Evolutionary conservation across 164 flowering plant genomes (phyloP).

Genomic region (Hamamelis virginiana): DNA sequence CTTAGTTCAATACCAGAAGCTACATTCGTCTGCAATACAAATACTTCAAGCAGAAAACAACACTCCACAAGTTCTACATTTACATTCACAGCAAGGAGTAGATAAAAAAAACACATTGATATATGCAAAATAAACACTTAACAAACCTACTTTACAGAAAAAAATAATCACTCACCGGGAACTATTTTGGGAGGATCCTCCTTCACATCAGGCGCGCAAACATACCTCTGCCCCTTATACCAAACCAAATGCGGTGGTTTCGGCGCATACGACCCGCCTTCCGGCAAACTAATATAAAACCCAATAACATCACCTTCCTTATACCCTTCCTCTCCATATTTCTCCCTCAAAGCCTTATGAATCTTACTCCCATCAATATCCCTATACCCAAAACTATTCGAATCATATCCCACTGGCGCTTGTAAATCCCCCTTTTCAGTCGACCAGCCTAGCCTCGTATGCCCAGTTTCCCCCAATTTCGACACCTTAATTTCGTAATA

Average conservation of each 20-base stretch:
- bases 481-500: constrained; percentile 81
- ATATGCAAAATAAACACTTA: background rate
- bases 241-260: constrained; percentile 64
- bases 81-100: background rate
- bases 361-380: constrained; percentile 91
- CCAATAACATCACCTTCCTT: constrained; percentile 95
- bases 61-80: no score
- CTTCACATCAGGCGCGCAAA: constrained; percentile 60
- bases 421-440: constrained; percentile 96
- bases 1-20: no score
- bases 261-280: constrained; percentile 67
- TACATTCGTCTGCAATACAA: no score
- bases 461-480: constrained; percentile 83
- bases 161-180: constrained; percentile 62
- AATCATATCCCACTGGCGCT: constrained; percentile 97
- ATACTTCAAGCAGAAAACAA: no score
- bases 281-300: constrained; percentile 82
- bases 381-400: constrained; percentile 83
- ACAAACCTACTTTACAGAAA: background rate
- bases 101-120: background rate
- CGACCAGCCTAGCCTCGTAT: constrained; percentile 93
- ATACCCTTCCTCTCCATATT: constrained; percentile 89
- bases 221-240: constrained; percentile 83
- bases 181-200: constrained; percentile 82
- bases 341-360: constrained; percentile 87